Conservation (phyloP, 192 early-diverging fungal species). For the Coemansia sp. region DNA sequence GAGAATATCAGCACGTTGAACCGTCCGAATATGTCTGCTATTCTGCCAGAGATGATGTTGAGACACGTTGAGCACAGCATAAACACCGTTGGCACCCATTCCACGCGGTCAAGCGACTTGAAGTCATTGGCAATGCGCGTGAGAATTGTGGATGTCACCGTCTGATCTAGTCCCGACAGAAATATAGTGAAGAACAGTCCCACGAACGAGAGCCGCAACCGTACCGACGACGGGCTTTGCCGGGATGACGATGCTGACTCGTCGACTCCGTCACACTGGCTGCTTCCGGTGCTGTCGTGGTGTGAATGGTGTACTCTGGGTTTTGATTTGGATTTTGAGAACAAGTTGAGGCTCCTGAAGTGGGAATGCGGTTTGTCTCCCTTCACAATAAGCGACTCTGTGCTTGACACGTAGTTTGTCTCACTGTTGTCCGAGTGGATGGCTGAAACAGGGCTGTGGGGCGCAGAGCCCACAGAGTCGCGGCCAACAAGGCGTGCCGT, state of each 20-base stretch:
- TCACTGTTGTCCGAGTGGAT: constrained; percentile 4
- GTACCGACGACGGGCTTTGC: not conserved
- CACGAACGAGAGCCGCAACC: constrained; percentile 25
- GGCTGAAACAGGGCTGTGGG: constrained; percentile 12
- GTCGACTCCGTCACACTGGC: not conserved
- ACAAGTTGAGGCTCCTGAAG: not conserved
- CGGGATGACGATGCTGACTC: not conserved
- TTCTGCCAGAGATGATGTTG: constrained; percentile 78
- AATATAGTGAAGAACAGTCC: constrained; percentile 71
- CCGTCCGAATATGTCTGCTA: constrained; percentile 78
- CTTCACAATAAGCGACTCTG: constrained; percentile 23
- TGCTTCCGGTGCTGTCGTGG: not conserved
- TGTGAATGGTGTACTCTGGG: not conserved
- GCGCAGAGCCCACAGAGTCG: constrained; percentile 5
- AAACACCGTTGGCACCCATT: constrained; percentile 87
- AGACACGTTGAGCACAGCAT: constrained; percentile 69
- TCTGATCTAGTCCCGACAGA: constrained; percentile 80
- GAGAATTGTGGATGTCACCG: constrained; percentile 82
- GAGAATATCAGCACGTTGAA: constrained; percentile 44
- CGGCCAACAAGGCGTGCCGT: constrained; percentile 1
- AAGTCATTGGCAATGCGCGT: constrained; percentile 78
- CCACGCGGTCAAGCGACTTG: constrained; percentile 62
- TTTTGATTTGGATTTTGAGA: not conserved
- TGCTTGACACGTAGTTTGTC: constrained; percentile 13
- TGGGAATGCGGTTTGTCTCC: constrained; percentile 1